A percentile compares a stretch with the other conserved stretches of the same genome.
Evolutionary conservation across 352 stramenopile genomes (phyloP).

Genomic region (Phytophthora tentaculata): DNA sequence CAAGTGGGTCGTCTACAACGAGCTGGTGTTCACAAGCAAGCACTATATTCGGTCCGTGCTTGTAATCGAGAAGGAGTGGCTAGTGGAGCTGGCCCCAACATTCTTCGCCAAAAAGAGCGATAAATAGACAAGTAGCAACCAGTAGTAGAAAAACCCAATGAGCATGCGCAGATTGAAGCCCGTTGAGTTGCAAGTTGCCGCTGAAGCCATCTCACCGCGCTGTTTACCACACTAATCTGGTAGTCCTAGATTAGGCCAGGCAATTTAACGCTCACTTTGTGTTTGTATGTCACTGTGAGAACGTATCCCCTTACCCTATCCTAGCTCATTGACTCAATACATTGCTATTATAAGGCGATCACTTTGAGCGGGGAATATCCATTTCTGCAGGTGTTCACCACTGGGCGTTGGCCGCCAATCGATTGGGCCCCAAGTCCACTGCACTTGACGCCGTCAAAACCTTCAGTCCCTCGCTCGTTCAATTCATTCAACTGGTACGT

Average conservation of each 20-base stretch:
- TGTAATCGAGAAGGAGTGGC: constrained; percentile 91
- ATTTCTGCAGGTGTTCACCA: constrained; percentile 30
- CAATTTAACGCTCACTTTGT: constrained; percentile 24
- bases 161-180: too few relatives aligned
- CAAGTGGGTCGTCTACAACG: constrained; percentile 90
- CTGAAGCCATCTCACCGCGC: constrained; percentile 16
- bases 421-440: constrained; percentile 59
- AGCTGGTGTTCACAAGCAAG: constrained; percentile 92
- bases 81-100: constrained; percentile 80
- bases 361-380: constrained; percentile 28
- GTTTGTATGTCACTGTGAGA: constrained; percentile 34
- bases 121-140: constrained; percentile 20
- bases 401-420: constrained; percentile 73
- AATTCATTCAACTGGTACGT: constrained; percentile 90
- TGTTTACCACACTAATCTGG: constrained; percentile 5
- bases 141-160: neutral
- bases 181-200: too few relatives aligned
- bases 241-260: constrained; percentile 8
- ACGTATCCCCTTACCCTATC: constrained; percentile 25
- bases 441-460: constrained; percentile 49
- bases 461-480: constrained; percentile 90
- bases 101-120: constrained; percentile 81
- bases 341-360: constrained; percentile 14
- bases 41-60: constrained; percentile 91
- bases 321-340: constrained; percentile 6